These are phyloP conservation scores for Leptomonas pyrrhocoris DNA, from an alignment of 208 protist species.

Conservation along the genomic window DNA sequence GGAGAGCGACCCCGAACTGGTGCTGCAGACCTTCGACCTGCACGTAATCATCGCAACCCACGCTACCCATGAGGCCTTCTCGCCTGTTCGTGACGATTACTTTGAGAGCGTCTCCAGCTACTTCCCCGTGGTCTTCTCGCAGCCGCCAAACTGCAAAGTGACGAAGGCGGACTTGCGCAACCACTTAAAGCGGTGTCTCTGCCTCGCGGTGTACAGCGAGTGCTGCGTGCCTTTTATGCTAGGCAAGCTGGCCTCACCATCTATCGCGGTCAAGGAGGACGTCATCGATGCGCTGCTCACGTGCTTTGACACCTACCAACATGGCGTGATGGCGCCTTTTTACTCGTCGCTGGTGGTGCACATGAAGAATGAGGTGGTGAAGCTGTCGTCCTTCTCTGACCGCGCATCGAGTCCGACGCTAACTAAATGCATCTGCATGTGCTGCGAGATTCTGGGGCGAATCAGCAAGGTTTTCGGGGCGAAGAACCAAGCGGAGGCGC, in stretches of 20 bases:
- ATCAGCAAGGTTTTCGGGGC: slow-evolving; percentile 32
- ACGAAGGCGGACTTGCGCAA: slow-evolving; percentile 63
- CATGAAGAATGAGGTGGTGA: slow-evolving; percentile 70
- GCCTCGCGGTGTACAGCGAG: slow-evolving; percentile 45
- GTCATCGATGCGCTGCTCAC: slow-evolving; percentile 37
- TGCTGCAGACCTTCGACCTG: slow-evolving; percentile 58
- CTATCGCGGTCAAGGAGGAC: slow-evolving; percentile 70
- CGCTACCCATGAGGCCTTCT: slow-evolving; percentile 28
- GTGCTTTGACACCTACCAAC: slow-evolving; percentile 34
- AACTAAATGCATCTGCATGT: slow-evolving; percentile 41
- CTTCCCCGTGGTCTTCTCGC: slow-evolving; percentile 84
- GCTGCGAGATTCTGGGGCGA: slow-evolving; percentile 35
- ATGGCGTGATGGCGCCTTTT: slow-evolving; percentile 21
- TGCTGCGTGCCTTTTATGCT: slow-evolving; percentile 73
- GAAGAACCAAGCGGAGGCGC: slow-evolving; percentile 12
- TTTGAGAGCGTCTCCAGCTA: slow-evolving; percentile 86
- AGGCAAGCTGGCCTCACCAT: slow-evolving; percentile 70
- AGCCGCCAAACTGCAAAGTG: slow-evolving; percentile 61
- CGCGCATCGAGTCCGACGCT: slow-evolving; percentile 28
- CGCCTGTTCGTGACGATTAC: slow-evolving; percentile 48
- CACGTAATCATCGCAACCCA: slow-evolving; percentile 31
- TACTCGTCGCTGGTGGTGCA: slow-evolving; percentile 38
- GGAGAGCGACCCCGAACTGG: slow-evolving; percentile 77
- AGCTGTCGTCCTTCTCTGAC: slow-evolving; percentile 45
- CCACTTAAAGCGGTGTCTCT: slow-evolving; percentile 52